These are phyloP conservation scores for Yamadazyma triangularis DNA, from an alignment of 1,139 yeast genomes.

Conservation along the genomic window DNA sequence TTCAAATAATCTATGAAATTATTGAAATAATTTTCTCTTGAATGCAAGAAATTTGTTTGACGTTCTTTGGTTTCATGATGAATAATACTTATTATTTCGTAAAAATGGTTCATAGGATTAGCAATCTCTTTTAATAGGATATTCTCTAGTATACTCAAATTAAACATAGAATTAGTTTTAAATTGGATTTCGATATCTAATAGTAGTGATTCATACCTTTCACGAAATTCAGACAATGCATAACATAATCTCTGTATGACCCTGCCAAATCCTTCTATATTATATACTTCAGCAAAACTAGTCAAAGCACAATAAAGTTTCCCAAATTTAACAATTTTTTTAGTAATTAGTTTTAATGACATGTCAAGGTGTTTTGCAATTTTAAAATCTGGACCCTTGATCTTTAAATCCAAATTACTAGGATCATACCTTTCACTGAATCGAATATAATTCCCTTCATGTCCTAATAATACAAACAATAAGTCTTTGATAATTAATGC, in stretches of 20 bases:
- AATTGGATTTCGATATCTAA: constrained; percentile 53
- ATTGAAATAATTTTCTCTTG: constrained; percentile 18
- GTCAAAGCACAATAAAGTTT: constrained; percentile 53
- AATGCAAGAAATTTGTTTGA: constrained; percentile 4
- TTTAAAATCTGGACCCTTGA: constrained; percentile 71
- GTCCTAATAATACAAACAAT: constrained; percentile 63
- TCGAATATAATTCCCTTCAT: constrained; percentile 75
- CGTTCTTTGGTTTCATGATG: constrained; percentile 33
- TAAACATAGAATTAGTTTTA: constrained; percentile 34
- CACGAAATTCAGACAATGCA: constrained; percentile 48
- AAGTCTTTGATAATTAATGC: constrained; percentile 69
- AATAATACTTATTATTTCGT: constrained; percentile 48
- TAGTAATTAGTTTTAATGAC: constrained; percentile 68
- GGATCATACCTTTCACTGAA: constrained; percentile 62
- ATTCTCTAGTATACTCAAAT: constrained; percentile 31
- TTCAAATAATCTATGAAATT: constrained; percentile 37
- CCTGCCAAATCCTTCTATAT: constrained; percentile 56
- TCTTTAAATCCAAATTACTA: constrained; percentile 22
- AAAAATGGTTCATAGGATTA: constrained; percentile 45
- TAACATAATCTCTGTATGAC: constrained; percentile 72
- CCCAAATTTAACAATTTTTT: constrained; percentile 58
- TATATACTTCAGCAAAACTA: constrained; percentile 55
- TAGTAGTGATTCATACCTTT: constrained; percentile 44
- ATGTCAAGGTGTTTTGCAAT: constrained; percentile 71
- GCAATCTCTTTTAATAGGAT: constrained; percentile 26